phyloP scores from a whole-genome alignment of 495 filamentous ascomycete species.

The Hapsidospora chrysogenum region DNA sequence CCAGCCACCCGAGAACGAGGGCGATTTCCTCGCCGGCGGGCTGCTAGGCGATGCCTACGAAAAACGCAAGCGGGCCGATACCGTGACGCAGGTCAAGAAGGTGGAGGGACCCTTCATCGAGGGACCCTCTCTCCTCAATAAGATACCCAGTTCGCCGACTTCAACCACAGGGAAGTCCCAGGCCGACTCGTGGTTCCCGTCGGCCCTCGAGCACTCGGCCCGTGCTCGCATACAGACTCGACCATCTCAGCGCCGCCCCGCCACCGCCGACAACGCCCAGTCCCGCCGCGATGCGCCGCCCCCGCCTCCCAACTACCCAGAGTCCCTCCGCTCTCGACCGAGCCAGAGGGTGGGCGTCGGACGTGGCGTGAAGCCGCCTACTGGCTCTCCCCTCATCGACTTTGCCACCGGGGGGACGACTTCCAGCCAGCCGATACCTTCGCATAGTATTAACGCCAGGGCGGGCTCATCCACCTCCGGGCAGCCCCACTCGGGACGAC shows the following conservation, averaged over 20 bases:
- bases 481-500: too few relatives aligned
- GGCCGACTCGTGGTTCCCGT: conserved; percentile 2
- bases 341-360: conserved; percentile 49
- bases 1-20: conserved; percentile 3
- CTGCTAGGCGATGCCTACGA: conserved; percentile 26
- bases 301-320: not conserved
- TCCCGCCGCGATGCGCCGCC: not conserved
- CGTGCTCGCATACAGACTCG: not conserved
- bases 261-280: not conserved
- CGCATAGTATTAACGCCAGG: not conserved
- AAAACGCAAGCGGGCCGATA: conserved; percentile 15
- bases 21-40: conserved; percentile 18
- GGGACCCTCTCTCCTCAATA: conserved; percentile 33
- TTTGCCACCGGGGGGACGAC: conserved; percentile 18
- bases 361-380: conserved; percentile 35
- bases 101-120: conserved; percentile 23
- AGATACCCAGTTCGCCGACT: conserved; percentile 1
- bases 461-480: too few relatives aligned
- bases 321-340: not conserved
- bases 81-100: conserved; percentile 7
- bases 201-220: conserved; percentile 1
- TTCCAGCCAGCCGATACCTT: not conserved
- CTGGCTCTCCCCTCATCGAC: conserved; percentile 38
- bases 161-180: not conserved
- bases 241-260: not conserved